A percentile compares a stretch with the other conserved stretches of the same genome.
Conservation (phyloP, 1,139 yeast species). For the Pichia sp. region DNA sequence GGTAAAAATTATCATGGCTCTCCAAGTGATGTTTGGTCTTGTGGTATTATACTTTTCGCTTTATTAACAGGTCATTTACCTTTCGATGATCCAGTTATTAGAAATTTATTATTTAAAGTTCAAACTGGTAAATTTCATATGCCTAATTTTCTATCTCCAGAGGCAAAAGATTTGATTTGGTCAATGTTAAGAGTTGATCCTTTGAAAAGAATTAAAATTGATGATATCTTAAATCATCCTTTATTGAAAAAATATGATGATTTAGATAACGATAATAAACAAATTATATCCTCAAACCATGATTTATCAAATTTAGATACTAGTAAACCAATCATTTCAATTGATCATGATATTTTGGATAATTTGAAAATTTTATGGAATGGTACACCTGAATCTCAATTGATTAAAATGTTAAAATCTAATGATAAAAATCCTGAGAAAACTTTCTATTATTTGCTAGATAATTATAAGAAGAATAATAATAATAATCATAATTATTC, state of each 20-base stretch:
- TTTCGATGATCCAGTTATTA: constrained; percentile 72
- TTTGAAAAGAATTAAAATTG: constrained; percentile 62
- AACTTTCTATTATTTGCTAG: constrained; percentile 62
- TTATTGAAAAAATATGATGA: constrained; percentile 51
- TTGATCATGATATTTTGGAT: constrained; percentile 58
- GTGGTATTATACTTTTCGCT: constrained; percentile 77
- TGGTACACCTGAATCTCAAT: constrained; percentile 53
- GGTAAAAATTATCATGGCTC: constrained; percentile 76
- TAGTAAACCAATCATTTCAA: constrained; percentile 26
- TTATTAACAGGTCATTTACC: constrained; percentile 73
- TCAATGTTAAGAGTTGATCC: constrained; percentile 80
- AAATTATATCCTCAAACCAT: too few relatives aligned
- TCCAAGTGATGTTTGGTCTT: constrained; percentile 81
- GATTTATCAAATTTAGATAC: constrained; percentile 31
- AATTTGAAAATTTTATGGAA: constrained; percentile 72
- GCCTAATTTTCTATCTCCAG: constrained; percentile 57
- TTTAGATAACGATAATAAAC: constrained; percentile 27
- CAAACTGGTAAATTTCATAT: constrained; percentile 69
- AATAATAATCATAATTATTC: constrained; percentile 2
- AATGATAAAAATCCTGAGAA: constrained; percentile 64
- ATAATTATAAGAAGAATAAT: constrained; percentile 47
- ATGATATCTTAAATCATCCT: constrained; percentile 71
- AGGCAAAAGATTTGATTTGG: constrained; percentile 64
- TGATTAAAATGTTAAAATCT: constrained; percentile 45
- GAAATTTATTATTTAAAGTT: constrained; percentile 61